Evolutionary conservation across 2,329 filamentous ascomycete genomes (phyloP).

Genomic region (Drechslera avenae): DNA sequence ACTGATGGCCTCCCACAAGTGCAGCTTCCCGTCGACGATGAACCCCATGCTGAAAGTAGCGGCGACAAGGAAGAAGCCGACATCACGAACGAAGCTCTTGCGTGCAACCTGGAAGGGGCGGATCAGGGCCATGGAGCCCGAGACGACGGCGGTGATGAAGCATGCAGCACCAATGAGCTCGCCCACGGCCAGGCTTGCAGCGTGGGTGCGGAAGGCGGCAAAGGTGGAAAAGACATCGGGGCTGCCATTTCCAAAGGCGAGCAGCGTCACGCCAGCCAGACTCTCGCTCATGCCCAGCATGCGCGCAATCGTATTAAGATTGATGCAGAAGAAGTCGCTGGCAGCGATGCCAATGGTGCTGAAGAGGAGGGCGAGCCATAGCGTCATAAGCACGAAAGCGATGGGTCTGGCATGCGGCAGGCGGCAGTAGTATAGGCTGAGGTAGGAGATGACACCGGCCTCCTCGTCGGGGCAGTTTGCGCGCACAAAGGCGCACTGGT

Average conservation of each 20-base stretch:
- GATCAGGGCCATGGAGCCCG: slow-evolving; percentile 96
- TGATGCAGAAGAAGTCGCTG: slow-evolving; percentile 97
- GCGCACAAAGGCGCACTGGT: slow-evolving; percentile 87
- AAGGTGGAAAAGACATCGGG: slow-evolving; percentile 99
- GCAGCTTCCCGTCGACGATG: slow-evolving; percentile 79
- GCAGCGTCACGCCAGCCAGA: slow-evolving; percentile 91
- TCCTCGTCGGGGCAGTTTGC: slow-evolving; percentile 86
- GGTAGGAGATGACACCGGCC: slow-evolving; percentile 85
- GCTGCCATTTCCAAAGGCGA: slow-evolving; percentile 96
- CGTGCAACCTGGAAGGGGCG: slow-evolving; percentile 89
- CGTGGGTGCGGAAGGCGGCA: slow-evolving; percentile 95
- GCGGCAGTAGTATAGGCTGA: slow-evolving; percentile 87
- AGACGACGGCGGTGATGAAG: slow-evolving; percentile 96
- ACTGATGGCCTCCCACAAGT: slow-evolving; percentile 83
- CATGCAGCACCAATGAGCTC: slow-evolving; percentile 93
- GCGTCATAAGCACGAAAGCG: slow-evolving; percentile 76
- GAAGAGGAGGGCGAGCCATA: slow-evolving; percentile 90
- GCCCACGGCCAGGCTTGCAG: slow-evolving; percentile 93
- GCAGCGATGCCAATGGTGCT: slow-evolving; percentile 97
- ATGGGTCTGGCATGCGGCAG: slow-evolving; percentile 71
- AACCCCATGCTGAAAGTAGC: slow-evolving; percentile 87
- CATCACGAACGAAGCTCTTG: slow-evolving; percentile 88
- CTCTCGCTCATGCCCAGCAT: slow-evolving; percentile 94
- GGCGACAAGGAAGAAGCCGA: slow-evolving; percentile 88
- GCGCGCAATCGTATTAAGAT: slow-evolving; percentile 88